These are phyloP conservation scores for Exophiala oligosperma DNA, from an alignment of 2,329 filamentous ascomycete genomes.

Conservation along the genomic window DNA sequence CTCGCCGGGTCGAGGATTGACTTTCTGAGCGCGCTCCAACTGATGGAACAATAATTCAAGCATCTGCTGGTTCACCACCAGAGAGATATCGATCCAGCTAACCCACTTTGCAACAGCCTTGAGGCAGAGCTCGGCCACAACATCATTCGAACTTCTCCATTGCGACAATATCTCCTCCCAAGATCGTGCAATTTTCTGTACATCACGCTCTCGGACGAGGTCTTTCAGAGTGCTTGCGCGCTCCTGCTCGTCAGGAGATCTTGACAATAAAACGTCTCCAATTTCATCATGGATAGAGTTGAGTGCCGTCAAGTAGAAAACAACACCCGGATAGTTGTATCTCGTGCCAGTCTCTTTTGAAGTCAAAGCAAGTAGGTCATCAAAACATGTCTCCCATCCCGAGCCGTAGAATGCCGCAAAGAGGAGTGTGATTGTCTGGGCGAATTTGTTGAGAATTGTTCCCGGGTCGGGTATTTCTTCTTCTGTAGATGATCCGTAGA, in stretches of 20 bases:
- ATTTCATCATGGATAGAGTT: slow-evolving; percentile 95
- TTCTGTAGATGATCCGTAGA: slow-evolving; percentile 60
- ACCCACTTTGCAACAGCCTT: slow-evolving; percentile 96
- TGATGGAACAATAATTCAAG: slow-evolving; percentile 82
- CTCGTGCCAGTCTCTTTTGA: slow-evolving; percentile 59
- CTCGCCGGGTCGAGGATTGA: slow-evolving; percentile 64
- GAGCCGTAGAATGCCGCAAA: slow-evolving; percentile 84
- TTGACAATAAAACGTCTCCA: slow-evolving; percentile 82
- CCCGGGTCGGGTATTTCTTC: slow-evolving; percentile 65
- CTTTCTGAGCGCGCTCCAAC: slow-evolving; percentile 70
- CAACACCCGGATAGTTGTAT: slow-evolving; percentile 73
- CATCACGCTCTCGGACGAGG: slow-evolving; percentile 79
- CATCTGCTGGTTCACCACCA: slow-evolving; percentile 89
- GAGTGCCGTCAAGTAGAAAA: slow-evolving; percentile 86
- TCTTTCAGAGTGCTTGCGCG: slow-evolving; percentile 91
- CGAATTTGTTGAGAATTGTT: slow-evolving; percentile 92
- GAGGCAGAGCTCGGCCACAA: slow-evolving; percentile 81
- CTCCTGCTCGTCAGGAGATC: slow-evolving; percentile 75
- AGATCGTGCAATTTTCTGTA: slow-evolving; percentile 80
- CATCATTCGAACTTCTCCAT: slow-evolving; percentile 70
- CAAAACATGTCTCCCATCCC: slow-evolving; percentile 86
- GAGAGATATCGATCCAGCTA: slow-evolving; percentile 95
- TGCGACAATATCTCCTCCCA: slow-evolving; percentile 88
- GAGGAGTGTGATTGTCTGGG: slow-evolving; percentile 90
- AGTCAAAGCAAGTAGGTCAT: slow-evolving; percentile 81